Conservation (phyloP, 805 yeast species). For the Teunomyces gatunensis region DNA sequence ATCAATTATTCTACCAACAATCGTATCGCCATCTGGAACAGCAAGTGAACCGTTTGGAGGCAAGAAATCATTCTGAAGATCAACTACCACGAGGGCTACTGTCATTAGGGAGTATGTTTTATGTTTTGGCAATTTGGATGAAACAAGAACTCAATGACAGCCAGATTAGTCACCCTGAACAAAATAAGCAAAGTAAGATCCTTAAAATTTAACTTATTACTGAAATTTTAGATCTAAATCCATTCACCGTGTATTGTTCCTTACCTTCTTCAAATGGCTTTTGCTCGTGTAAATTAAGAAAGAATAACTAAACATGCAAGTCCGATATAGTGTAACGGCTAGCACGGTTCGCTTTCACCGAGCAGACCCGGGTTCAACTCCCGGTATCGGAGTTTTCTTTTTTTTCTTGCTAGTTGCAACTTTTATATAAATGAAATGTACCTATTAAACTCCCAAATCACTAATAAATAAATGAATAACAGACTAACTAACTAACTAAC, state of each 20-base stretch:
- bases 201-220: neutral
- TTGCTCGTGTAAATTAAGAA: neutral
- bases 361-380: slow-evolving; percentile 84
- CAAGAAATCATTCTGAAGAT: slow-evolving; percentile 82
- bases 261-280: neutral
- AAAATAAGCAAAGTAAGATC: neutral
- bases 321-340: slow-evolving; percentile 81
- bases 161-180: neutral
- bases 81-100: slow-evolving; percentile 68
- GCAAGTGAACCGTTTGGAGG: slow-evolving; percentile 79
- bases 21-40: slow-evolving; percentile 58
- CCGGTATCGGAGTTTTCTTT: slow-evolving; percentile 64
- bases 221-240: neutral
- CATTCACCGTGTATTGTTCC: too few species aligned
- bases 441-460: too few species aligned
- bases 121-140: neutral
- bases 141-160: neutral
- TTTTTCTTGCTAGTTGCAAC: neutral
- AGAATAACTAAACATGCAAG: neutral
- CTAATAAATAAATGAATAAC: neutral
- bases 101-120: neutral
- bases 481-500: neutral
- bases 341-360: slow-evolving; percentile 83
- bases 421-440: neutral
- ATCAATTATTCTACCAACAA: slow-evolving; percentile 51